These are phyloP conservation scores for Annona squamosa DNA, from an alignment of 164 flowering plant genomes.

Conservation along the genomic window DNA sequence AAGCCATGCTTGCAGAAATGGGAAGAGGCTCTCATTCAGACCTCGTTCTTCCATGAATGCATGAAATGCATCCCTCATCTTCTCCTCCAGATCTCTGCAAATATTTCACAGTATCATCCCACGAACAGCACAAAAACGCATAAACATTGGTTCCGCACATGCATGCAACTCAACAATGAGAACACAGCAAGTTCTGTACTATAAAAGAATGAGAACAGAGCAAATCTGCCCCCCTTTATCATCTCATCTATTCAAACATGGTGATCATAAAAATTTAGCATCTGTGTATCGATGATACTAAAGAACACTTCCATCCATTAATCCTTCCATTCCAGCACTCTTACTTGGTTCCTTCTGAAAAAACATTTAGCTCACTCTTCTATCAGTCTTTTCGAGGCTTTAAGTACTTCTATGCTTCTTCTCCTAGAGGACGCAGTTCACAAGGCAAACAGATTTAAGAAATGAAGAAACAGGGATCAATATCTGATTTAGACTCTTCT, in stretches of 20 bases:
- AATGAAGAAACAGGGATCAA: too few relatives aligned
- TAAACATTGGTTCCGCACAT: neutral
- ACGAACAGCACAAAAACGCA: neutral
- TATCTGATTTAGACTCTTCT: too few relatives aligned
- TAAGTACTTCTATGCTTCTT: too few relatives aligned
- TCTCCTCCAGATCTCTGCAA: conserved; percentile 65
- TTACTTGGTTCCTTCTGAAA: too few relatives aligned
- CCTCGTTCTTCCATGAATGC: conserved; percentile 77
- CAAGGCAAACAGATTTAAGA: too few relatives aligned
- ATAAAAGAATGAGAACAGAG: neutral
- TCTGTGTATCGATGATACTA: neutral
- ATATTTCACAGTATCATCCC: conserved; percentile 1
- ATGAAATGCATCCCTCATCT: conserved; percentile 58
- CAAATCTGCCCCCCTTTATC: neutral
- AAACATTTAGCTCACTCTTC: too few relatives aligned
- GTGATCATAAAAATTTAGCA: neutral
- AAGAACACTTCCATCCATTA: neutral
- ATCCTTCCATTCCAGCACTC: too few relatives aligned
- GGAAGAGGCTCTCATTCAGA: conserved; percentile 66
- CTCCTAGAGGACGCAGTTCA: too few relatives aligned
- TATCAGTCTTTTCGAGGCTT: too few relatives aligned
- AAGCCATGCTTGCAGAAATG: conserved; percentile 94
- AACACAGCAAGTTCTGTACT: neutral
- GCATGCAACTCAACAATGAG: neutral
- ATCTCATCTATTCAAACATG: neutral